Percentiles rank a stretch among this genome's conserved stretches.
These are phyloP conservation scores for Polygonum maritimum DNA, from an alignment of 148 eudicot genomes.

Conservation along the genomic window DNA sequence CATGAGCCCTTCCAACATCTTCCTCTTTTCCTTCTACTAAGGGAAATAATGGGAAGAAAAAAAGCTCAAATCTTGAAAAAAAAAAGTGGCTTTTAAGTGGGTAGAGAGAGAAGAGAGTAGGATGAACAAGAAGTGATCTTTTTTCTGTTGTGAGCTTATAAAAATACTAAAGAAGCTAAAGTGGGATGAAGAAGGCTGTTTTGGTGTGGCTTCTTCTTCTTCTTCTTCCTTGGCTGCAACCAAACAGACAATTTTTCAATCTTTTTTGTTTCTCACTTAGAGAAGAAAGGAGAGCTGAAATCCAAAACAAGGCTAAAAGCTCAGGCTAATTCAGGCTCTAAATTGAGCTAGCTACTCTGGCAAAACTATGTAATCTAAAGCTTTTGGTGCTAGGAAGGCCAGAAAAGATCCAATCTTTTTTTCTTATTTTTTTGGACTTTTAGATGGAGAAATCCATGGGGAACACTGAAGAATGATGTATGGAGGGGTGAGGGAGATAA, in stretches of 20 bases:
- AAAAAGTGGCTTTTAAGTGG: neutral
- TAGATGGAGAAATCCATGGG: conserved; percentile 1
- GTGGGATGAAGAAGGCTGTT: conserved; percentile 5
- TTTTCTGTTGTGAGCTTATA: conserved; percentile 14
- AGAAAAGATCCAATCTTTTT: neutral
- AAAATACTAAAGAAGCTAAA: conserved; percentile 17
- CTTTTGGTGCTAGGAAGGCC: neutral
- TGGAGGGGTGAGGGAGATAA: conserved; percentile 7
- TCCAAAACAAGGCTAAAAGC: neutral
- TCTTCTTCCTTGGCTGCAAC: conserved; percentile 57
- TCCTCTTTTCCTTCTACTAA: neutral
- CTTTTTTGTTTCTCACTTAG: neutral
- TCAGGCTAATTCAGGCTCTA: neutral
- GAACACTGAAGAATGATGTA: conserved; percentile 1
- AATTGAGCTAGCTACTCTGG: neutral
- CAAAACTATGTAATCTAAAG: neutral
- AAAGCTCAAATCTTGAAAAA: neutral
- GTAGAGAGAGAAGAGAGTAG: neutral
- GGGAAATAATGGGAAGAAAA: neutral
- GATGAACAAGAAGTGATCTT: neutral
- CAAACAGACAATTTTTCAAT: conserved; percentile 47
- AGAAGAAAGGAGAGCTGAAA: neutral
- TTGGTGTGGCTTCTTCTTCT: conserved; percentile 34
- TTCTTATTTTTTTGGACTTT: neutral
- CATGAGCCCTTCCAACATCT: conserved; percentile 36